Conservation (phyloP, 129 eudicot species). For the Pseudognaphalium luteoalbum region DNA sequence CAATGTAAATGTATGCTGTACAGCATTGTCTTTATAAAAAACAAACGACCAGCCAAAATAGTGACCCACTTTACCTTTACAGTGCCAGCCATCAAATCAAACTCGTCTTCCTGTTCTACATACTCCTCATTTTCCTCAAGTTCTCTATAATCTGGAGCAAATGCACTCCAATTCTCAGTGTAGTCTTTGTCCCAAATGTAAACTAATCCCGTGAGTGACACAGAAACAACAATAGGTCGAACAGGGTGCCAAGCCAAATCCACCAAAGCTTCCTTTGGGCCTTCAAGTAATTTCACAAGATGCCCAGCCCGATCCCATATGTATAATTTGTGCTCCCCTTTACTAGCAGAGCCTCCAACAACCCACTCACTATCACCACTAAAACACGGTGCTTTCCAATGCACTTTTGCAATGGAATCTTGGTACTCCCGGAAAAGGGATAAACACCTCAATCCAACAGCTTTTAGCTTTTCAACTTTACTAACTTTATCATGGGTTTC, state of each 20-base stretch:
- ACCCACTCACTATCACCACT: conserved; percentile 94
- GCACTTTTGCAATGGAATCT: conserved; percentile 75
- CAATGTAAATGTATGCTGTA: not conserved
- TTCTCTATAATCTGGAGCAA: conserved; percentile 93
- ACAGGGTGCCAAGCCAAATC: conserved; percentile 96
- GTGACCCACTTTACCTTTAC: conserved; percentile 46
- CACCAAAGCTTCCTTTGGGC: conserved; percentile 81
- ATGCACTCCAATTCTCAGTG: conserved; percentile 91
- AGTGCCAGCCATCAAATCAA: conserved; percentile 70
- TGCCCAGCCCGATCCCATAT: conserved; percentile 88
- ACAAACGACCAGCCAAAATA: not conserved
- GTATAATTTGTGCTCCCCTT: conserved; percentile 93
- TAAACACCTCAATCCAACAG: conserved; percentile 62
- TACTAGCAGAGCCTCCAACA: conserved; percentile 88
- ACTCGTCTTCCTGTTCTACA: conserved; percentile 92
- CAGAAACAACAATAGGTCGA: conserved; percentile 77
- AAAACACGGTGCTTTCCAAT: conserved; percentile 94
- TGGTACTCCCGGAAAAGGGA: conserved; percentile 73
- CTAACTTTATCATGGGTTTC: conserved; percentile 25
- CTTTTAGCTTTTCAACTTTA: conserved; percentile 56
- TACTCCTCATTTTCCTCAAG: conserved; percentile 94
- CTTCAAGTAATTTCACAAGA: conserved; percentile 92
- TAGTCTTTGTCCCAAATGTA: conserved; percentile 93
- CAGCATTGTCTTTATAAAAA: not conserved
- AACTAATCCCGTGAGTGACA: conserved; percentile 70